These are phyloP conservation scores for Wickerhamomyces sydowiorum DNA, from an alignment of 805 yeast species.

Conservation along the genomic window DNA sequence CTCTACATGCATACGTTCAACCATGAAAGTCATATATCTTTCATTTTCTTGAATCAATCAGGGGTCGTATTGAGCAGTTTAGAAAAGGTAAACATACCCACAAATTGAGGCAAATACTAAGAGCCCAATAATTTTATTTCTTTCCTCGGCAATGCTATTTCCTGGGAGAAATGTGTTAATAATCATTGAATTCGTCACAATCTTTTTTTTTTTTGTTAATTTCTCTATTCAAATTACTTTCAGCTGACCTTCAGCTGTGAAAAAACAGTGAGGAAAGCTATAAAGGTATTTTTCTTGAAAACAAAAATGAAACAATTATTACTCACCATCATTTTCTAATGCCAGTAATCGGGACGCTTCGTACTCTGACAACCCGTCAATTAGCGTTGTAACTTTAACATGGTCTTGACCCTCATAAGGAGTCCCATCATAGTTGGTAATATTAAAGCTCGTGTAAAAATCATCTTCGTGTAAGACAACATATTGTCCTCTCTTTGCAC, in stretches of 20 bases:
- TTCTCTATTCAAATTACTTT: background rate
- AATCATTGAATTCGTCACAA: background rate
- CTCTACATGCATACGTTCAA: too few relatives aligned
- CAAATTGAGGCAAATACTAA: background rate
- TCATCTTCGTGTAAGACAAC: conserved; percentile 40
- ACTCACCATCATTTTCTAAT: conserved; percentile 19
- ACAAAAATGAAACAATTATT: background rate
- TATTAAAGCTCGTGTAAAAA: conserved; percentile 34
- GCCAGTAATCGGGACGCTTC: conserved; percentile 19
- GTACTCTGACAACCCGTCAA: conserved; percentile 19
- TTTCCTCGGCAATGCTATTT: background rate
- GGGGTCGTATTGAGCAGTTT: too few relatives aligned
- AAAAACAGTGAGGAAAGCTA: background rate
- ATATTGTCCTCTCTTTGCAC: conserved; percentile 41
- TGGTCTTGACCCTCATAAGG: conserved; percentile 17
- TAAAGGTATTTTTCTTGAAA: background rate
- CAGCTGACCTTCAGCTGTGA: too few relatives aligned
- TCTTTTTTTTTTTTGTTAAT: background rate
- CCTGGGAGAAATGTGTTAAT: background rate
- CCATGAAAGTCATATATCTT: too few relatives aligned
- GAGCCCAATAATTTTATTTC: background rate
- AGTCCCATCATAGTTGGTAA: conserved; percentile 39
- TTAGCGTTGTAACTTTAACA: conserved; percentile 16
- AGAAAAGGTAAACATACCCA: background rate
- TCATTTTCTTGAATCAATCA: too few relatives aligned